Evolutionary conservation across 78 protist species (phyloP).

Genomic region (Diacronema lutheri): DNA sequence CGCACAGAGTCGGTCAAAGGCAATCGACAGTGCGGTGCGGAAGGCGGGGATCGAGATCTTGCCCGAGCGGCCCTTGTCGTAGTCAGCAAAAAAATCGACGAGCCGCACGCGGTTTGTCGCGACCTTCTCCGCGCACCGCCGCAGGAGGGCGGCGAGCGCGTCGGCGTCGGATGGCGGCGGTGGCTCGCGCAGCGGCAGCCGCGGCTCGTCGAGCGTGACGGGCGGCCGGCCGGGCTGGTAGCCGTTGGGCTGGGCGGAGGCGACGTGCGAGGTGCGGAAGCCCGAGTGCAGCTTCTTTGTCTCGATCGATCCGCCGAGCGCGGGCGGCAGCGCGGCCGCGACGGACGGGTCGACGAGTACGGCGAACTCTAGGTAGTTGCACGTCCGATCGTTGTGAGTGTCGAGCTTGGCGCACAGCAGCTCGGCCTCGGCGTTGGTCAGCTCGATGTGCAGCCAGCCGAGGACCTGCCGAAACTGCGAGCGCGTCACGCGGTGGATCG

Average conservation of each 20-base stretch:
- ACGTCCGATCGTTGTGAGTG: background rate
- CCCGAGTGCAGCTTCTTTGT: background rate
- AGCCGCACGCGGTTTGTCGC: background rate
- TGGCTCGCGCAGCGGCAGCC: background rate
- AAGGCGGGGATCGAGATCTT: background rate
- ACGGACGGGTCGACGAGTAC: background rate
- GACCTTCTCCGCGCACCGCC: background rate
- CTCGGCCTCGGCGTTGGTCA: background rate
- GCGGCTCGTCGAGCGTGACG: background rate
- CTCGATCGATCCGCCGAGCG: background rate
- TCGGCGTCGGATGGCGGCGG: background rate
- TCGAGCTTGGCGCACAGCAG: background rate
- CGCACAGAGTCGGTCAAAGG: too few relatives aligned
- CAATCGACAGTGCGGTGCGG: background rate
- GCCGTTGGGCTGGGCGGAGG: background rate
- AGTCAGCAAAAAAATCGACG: background rate
- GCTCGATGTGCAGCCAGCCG: background rate
- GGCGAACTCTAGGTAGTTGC: slow-evolving; percentile 11
- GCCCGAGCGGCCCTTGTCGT: background rate
- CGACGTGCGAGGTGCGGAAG: background rate
- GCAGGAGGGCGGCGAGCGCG: background rate
- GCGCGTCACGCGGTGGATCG: background rate
- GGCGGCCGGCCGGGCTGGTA: slow-evolving; percentile 9
- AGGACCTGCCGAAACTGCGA: background rate
- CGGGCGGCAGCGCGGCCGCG: background rate